These are phyloP conservation scores for Backusella parvicylindrica DNA, from an alignment of 192 early-diverging fungal species.

Conservation along the genomic window DNA sequence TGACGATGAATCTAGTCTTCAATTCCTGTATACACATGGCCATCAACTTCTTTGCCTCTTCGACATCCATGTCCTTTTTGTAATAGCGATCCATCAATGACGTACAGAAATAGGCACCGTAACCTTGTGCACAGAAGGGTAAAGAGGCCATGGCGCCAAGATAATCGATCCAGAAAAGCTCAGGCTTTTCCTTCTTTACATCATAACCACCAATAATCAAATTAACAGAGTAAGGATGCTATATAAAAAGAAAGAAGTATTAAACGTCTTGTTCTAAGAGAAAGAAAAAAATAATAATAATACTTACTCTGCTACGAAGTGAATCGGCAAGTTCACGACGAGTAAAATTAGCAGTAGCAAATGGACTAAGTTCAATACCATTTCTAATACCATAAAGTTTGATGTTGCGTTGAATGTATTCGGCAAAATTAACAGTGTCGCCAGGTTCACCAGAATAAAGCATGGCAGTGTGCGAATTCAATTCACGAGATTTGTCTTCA, in stretches of 20 bases:
- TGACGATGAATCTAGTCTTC: constrained; percentile 79
- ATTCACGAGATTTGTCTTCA: constrained; percentile 86
- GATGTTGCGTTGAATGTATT: constrained; percentile 93
- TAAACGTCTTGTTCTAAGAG: not conserved
- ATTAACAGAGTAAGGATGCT: constrained; percentile 90
- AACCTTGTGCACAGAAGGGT: constrained; percentile 88
- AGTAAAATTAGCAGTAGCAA: constrained; percentile 78
- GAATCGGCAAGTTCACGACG: constrained; percentile 83
- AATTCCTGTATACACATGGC: constrained; percentile 83
- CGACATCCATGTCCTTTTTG: constrained; percentile 71
- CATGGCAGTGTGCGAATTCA: constrained; percentile 82
- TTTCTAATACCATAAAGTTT: constrained; percentile 88
- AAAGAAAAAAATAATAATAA: not conserved
- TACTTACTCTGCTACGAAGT: constrained; percentile 71
- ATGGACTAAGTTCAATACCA: constrained; percentile 75
- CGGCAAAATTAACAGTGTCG: constrained; percentile 91
- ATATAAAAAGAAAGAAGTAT: not conserved
- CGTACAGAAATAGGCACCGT: constrained; percentile 86
- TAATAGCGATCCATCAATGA: constrained; percentile 94
- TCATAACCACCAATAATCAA: constrained; percentile 85
- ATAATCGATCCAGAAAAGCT: constrained; percentile 94
- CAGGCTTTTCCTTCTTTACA: constrained; percentile 63
- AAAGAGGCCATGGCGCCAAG: constrained; percentile 73
- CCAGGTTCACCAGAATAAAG: constrained; percentile 87
- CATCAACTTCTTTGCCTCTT: constrained; percentile 81